Conservation (phyloP, 1,139 yeast species). For the Chernovozyma aurita region DNA sequence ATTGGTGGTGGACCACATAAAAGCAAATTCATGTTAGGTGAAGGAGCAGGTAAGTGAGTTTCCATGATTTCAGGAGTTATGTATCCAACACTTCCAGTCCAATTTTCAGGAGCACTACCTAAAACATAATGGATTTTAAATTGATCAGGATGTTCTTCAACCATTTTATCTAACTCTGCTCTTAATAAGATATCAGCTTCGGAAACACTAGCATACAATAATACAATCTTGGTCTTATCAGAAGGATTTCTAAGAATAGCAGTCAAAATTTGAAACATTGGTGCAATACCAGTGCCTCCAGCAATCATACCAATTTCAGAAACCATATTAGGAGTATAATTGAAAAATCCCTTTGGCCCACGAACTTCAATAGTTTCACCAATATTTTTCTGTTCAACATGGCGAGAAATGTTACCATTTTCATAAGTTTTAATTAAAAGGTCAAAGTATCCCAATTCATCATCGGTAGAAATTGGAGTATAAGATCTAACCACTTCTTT, state of each 20-base stretch:
- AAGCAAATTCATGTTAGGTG: constrained; percentile 64
- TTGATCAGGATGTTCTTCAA: constrained; percentile 66
- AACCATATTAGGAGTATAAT: constrained; percentile 78
- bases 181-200: constrained; percentile 74
- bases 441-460: constrained; percentile 83
- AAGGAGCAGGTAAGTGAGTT: constrained; percentile 53
- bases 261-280: constrained; percentile 80
- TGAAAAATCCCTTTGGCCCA: constrained; percentile 94
- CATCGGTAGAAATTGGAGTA: constrained; percentile 89
- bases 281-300: constrained; percentile 97
- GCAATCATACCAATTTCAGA: constrained; percentile 80
- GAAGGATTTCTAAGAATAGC: constrained; percentile 66
- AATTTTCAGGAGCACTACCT: constrained; percentile 54
- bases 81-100: constrained; percentile 57
- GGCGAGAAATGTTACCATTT: constrained; percentile 80
- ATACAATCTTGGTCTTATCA: constrained; percentile 80
- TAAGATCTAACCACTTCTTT: constrained; percentile 87
- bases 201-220: constrained; percentile 76
- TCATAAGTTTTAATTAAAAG: constrained; percentile 90
- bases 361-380: constrained; percentile 49
- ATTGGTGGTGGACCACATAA: constrained; percentile 92
- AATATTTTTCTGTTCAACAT: constrained; percentile 58
- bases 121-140: constrained; percentile 75
- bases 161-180: constrained; percentile 67
- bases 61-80: constrained; percentile 66